Evolutionary conservation across 768 basidiomycete genomes (phyloP), one percentile per base, ranked within the genome.

Genomic region (Russula griseocarnosa): DNA sequence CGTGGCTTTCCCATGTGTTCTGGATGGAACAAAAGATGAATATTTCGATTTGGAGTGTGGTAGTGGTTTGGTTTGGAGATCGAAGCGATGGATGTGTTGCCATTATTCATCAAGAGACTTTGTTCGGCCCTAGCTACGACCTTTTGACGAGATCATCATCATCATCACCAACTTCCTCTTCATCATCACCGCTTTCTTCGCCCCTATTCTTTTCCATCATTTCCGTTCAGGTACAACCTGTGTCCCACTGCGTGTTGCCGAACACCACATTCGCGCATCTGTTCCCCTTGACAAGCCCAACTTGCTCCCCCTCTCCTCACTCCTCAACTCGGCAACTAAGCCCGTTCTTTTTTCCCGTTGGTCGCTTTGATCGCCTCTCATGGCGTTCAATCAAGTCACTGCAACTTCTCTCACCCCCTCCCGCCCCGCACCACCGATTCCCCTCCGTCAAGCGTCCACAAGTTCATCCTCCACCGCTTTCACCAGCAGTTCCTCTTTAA

Each of bases 391-490:
- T 67, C 78, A 79, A 55, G 76, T 81, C 62, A 73, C 81, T 49
- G 72, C 84, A 24, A 75, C 82, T 47, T 87, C 87, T 58, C 76
- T 92, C 65, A 90, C 87, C 0, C 90, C 90, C 58, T 84, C 87
- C 42, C 81, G 90, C 46, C 89, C 91, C 58, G 89, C 90, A 5
- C 90, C 90, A 16, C 84, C 83, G 58, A 87, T 84, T 3, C 89
- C 89, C 3, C 70, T 78, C 28, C 79, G 84, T 28, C 79, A 80
- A 75, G 73, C 20, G 71, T 76, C 0, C 81, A 85, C 13, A 68
- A 76, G 71, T 77, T 75, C 66, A 71, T 79, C 14, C 79, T 86
- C 55, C 72, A 57, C 79, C n/a, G 76, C 71, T 62, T 79, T 83
- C 34, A 84, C 84, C 47, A 88, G 87, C 74, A 82, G 78, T 68